phyloP scores from a whole-genome alignment of 2,329 filamentous ascomycete species.

The Sporothrix globosa region DNA sequence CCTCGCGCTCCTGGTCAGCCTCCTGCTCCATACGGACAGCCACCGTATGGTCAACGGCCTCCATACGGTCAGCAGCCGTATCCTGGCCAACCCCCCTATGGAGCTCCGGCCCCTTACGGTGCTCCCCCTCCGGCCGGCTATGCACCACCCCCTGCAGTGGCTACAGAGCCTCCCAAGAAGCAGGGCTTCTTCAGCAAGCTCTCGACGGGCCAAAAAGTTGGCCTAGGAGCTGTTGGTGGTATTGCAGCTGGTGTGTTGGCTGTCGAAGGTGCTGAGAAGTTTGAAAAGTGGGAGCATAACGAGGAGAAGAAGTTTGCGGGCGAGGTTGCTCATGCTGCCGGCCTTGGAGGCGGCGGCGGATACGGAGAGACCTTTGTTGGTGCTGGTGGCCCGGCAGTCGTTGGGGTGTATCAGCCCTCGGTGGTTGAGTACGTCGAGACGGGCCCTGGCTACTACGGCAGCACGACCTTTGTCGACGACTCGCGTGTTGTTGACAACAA shows the following conservation, averaged over 20 bases:
- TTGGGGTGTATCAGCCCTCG: slow-evolving; percentile 23
- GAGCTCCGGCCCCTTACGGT: slow-evolving; percentile 20
- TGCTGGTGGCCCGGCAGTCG: slow-evolving; percentile 9
- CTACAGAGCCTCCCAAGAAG: slow-evolving; percentile 19
- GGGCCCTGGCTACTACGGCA: slow-evolving; percentile 28
- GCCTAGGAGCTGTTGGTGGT: slow-evolving; percentile 29
- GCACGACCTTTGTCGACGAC: slow-evolving; percentile 27
- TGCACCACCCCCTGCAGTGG: slow-evolving; percentile 1
- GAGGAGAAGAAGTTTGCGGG: slow-evolving; percentile 31
- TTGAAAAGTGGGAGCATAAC: slow-evolving; percentile 28
- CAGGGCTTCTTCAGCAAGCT: slow-evolving; percentile 32
- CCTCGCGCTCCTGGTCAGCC: slow-evolving; percentile 27
- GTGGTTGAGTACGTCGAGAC: slow-evolving; percentile 30
- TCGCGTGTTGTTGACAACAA: slow-evolving; percentile 20
- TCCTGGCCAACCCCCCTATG: background rate
- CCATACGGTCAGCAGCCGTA: slow-evolving; percentile 9
- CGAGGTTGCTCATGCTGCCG: slow-evolving; percentile 28
- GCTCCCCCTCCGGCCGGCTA: slow-evolving; percentile 24
- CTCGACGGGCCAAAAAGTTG: slow-evolving; percentile 31
- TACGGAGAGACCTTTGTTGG: slow-evolving; percentile 10
- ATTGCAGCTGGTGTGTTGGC: slow-evolving; percentile 31
- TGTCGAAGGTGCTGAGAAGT: slow-evolving; percentile 31
- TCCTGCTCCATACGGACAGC: slow-evolving; percentile 24
- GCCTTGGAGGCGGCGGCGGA: slow-evolving; percentile 22
- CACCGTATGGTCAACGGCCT: slow-evolving; percentile 4